These are phyloP conservation scores for Pseudogymnoascus pannorum DNA, from an alignment of 2,329 filamentous ascomycete genomes.

Conservation along the genomic window DNA sequence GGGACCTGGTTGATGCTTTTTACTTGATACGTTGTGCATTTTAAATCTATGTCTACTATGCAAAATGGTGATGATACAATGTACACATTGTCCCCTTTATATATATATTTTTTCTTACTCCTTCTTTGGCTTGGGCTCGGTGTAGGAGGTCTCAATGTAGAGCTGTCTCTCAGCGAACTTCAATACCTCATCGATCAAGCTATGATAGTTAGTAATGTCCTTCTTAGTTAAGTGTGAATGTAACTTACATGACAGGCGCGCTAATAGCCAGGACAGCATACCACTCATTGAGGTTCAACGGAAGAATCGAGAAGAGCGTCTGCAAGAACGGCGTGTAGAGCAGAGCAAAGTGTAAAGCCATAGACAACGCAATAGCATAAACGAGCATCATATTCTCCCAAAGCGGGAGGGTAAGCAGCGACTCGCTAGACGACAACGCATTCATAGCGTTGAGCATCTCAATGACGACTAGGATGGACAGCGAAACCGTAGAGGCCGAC, in stretches of 20 bases:
- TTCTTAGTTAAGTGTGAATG: neutral
- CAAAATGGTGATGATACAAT: neutral
- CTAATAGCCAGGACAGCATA: slow-evolving; percentile 83
- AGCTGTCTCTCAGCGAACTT: slow-evolving; percentile 54
- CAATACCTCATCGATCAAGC: slow-evolving; percentile 59
- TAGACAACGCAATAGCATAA: slow-evolving; percentile 85
- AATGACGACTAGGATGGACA: slow-evolving; percentile 90
- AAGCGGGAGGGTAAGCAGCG: slow-evolving; percentile 83
- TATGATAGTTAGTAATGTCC: slow-evolving; percentile 23
- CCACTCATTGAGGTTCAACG: slow-evolving; percentile 82
- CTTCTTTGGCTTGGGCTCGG: slow-evolving; percentile 25
- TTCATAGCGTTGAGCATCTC: slow-evolving; percentile 99
- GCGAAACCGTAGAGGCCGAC: slow-evolving; percentile 83
- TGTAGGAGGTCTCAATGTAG: slow-evolving; percentile 33
- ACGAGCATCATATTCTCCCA: slow-evolving; percentile 99
- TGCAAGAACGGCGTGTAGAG: slow-evolving; percentile 89
- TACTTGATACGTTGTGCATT: neutral
- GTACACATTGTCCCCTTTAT: neutral
- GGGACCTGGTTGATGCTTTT: neutral
- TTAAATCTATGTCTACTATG: slow-evolving; percentile 1
- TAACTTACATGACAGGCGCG: slow-evolving; percentile 80
- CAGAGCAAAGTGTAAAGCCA: slow-evolving; percentile 90
- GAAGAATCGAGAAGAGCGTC: slow-evolving; percentile 81
- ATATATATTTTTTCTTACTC: slow-evolving; percentile 5
- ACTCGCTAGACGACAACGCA: slow-evolving; percentile 90